Evolutionary conservation across 768 basidiomycete genomes (phyloP), one percentile per base, ranked within the genome.

Genomic region (Termitomyces sp.): DNA sequence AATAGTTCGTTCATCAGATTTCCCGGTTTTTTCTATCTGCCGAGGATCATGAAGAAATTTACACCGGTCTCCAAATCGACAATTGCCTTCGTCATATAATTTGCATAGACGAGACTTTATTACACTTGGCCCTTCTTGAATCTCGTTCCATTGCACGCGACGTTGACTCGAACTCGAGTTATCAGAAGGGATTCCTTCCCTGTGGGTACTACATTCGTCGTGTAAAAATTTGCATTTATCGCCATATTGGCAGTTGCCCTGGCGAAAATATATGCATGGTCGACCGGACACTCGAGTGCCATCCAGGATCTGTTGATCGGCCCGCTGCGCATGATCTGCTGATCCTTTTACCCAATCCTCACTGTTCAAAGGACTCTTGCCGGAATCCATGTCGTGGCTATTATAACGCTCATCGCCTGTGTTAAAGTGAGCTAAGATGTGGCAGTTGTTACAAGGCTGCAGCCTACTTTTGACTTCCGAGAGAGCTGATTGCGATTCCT

Each of bases 371-470:
- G 34, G 22, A 47, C 29, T 8, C 2, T 32, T 27, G n/a, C 20
- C 26, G 36, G 10, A 37, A n/a, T 18, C 16, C 6, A 56, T 9
- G 24, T 59, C 61, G 27, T 64, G 63, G 39, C 46, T 55, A 37
- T 56, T 54, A 42, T 58, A 32, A 24, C 61, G 61, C 13, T 49
- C 29, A 18, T 59, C 54, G 13, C 62, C 62, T 32, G 54, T 57
- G 24, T 32, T 44, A 46, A 62, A 64, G 27, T 58, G 26, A 32
- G 62, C 63, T 14, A 27, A 57, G 14, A 65, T 46, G 20, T 61
- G 24, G 52, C 64, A 69, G 46, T 63, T 67, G 52, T 61, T 67
- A 49, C 64, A 69, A 52, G 59, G 61, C 46, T 53, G 63, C 55
- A 14, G 16, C 34, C 20, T 32, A 27, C 36, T 36, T 39, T 51